Conservation (phyloP, 805 yeast species). For the Candida nonsorbophila region DNA sequence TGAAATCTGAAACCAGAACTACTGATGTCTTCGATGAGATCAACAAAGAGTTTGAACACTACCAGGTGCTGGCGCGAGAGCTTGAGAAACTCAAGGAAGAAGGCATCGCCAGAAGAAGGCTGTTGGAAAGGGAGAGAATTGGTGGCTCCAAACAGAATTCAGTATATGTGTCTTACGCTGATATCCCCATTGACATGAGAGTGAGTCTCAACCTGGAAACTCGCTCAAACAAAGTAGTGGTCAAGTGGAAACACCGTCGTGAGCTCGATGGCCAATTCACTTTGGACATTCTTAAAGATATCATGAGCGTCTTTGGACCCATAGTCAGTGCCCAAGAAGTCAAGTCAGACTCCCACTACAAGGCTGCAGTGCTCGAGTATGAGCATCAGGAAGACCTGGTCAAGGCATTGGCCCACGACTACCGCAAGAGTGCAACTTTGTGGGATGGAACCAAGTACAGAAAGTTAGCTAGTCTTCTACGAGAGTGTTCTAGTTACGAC, state of each 20-base stretch:
- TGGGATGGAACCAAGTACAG: slow-evolving; percentile 45
- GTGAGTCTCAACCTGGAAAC: not conserved
- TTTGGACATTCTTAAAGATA: slow-evolving; percentile 22
- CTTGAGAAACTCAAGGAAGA: slow-evolving; percentile 20
- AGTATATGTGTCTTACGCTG: slow-evolving; percentile 14
- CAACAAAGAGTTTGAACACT: slow-evolving; percentile 2
- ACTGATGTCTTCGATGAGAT: slow-evolving; percentile 1
- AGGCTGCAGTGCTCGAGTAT: slow-evolving; percentile 33
- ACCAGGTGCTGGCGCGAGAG: slow-evolving; percentile 3
- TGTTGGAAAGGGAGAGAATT: slow-evolving; percentile 14
- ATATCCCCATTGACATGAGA: slow-evolving; percentile 8
- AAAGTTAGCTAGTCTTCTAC: slow-evolving; percentile 41
- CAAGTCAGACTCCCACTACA: slow-evolving; percentile 5
- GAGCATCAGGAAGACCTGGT: slow-evolving; percentile 17
- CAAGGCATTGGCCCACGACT: slow-evolving; percentile 38
- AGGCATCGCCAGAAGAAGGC: slow-evolving; percentile 18
- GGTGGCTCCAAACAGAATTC: not conserved
- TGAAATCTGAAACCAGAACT: slow-evolving; percentile 15
- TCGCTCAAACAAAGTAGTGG: slow-evolving; percentile 15
- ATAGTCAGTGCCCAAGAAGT: slow-evolving; percentile 11
- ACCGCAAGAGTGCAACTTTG: slow-evolving; percentile 29
- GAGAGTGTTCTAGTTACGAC: slow-evolving; percentile 19
- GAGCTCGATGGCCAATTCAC: slow-evolving; percentile 26
- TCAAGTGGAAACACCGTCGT: slow-evolving; percentile 44
- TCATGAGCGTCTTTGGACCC: slow-evolving; percentile 46